A percentile compares a stretch with the other conserved stretches of the same genome.
Evolutionary conservation across 2,329 filamentous ascomycete species (phyloP).

Genomic region (Pseudopithomyces chartarum): DNA sequence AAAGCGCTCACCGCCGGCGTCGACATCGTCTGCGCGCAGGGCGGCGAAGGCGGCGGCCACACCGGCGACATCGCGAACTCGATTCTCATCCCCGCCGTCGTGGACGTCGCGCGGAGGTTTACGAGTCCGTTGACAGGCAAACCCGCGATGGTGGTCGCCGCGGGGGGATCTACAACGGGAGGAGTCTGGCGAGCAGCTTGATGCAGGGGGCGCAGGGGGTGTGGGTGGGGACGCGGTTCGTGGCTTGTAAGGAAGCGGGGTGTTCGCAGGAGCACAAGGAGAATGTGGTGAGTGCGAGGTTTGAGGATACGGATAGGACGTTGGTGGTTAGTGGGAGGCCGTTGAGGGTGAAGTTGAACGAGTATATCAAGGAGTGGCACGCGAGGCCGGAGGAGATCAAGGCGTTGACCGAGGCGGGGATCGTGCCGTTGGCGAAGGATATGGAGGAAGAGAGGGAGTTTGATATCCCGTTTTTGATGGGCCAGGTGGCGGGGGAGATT

Average conservation of each 20-base stretch:
- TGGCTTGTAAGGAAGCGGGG: conserved; percentile 79
- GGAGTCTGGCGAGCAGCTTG: conserved; percentile 77
- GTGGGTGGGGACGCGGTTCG: conserved; percentile 94
- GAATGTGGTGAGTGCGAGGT: conserved; percentile 77
- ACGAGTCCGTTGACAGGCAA: conserved; percentile 71
- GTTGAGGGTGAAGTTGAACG: conserved; percentile 78
- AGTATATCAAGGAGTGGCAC: conserved; percentile 85
- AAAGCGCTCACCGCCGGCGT: conserved; percentile 87
- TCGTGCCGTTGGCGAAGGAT: conserved; percentile 83
- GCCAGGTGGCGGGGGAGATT: conserved; percentile 84
- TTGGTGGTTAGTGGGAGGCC: conserved; percentile 83
- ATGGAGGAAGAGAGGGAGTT: conserved; percentile 81
- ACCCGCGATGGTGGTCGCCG: conserved; percentile 81
- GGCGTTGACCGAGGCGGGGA: conserved; percentile 73
- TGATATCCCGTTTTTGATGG: conserved; percentile 90
- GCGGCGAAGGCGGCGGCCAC: conserved; percentile 91
- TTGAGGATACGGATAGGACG: conserved; percentile 80
- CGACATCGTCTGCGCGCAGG: conserved; percentile 90
- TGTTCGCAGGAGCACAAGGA: conserved; percentile 83
- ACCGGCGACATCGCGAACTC: conserved; percentile 85
- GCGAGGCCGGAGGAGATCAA: conserved; percentile 73
- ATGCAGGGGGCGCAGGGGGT: conserved; percentile 89
- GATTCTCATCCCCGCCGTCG: conserved; percentile 85
- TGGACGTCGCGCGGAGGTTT: conserved; percentile 79
- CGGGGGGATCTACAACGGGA: conserved; percentile 86